phyloP scores from a whole-genome alignment of 2,329 filamentous ascomycete genomes.

The Paracoccidioides lutzii region DNA sequence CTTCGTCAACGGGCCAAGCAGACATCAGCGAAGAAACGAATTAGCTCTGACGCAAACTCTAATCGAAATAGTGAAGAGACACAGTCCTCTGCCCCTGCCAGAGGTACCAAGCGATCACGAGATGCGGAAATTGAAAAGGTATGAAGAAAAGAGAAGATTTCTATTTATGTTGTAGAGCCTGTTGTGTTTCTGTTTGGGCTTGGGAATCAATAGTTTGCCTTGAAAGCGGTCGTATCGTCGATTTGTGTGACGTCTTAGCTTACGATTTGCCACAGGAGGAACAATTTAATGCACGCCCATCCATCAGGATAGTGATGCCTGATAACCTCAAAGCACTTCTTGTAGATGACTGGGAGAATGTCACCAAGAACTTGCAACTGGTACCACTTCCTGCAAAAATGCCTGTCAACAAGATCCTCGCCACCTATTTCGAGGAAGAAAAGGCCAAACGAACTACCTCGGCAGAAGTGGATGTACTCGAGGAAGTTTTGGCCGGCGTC shows the following conservation, averaged over 20 bases:
- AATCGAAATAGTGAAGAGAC: slow-evolving; percentile 35
- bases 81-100: slow-evolving; percentile 31
- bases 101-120: slow-evolving; percentile 32
- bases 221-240: background rate
- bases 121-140: slow-evolving; percentile 39
- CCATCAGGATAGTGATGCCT: slow-evolving; percentile 73
- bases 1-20: slow-evolving; percentile 24
- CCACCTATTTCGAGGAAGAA: slow-evolving; percentile 65
- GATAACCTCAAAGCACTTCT: slow-evolving; percentile 84
- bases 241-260: slow-evolving; percentile 1
- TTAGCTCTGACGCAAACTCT: slow-evolving; percentile 31
- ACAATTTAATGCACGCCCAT: slow-evolving; percentile 66
- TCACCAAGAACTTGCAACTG: slow-evolving; percentile 87
- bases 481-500: slow-evolving; percentile 75
- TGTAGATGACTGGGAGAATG: slow-evolving; percentile 97
- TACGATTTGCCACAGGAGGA: slow-evolving; percentile 55
- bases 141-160: background rate
- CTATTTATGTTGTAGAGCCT: background rate
- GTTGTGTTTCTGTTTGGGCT: background rate
- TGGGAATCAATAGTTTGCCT: background rate
- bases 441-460: slow-evolving; percentile 42
- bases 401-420: slow-evolving; percentile 63
- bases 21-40: slow-evolving; percentile 26
- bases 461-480: slow-evolving; percentile 63
- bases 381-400: slow-evolving; percentile 68